Conservation (phyloP, 345 rosid species). For the Physaria fendleri region DNA sequence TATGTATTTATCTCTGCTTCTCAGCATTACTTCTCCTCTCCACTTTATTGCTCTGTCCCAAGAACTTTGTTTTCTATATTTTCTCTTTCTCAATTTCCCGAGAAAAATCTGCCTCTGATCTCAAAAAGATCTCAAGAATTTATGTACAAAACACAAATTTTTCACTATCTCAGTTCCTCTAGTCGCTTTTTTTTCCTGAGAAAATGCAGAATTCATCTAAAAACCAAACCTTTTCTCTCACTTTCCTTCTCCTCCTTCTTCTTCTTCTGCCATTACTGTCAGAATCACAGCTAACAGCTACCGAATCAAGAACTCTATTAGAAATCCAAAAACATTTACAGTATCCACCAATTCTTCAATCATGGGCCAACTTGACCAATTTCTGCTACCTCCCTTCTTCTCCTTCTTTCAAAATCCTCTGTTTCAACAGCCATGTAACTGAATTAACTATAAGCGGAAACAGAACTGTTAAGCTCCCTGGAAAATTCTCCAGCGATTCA, state of each 20-base stretch:
- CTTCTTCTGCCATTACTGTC: conserved; percentile 34
- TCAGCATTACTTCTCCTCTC: not conserved
- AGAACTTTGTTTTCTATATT: not conserved
- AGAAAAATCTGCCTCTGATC: conserved; percentile 19
- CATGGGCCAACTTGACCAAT: conserved; percentile 72
- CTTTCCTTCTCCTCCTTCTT: conserved; percentile 18
- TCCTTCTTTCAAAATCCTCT: conserved; percentile 52
- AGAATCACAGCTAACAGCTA: conserved; percentile 43
- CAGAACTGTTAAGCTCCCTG: conserved; percentile 45
- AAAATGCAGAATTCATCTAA: conserved; percentile 18
- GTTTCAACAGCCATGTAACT: conserved; percentile 47
- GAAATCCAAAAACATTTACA: conserved; percentile 68
- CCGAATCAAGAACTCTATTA: conserved; percentile 49
- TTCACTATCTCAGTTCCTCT: conserved; percentile 7
- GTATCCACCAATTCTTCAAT: conserved; percentile 55
- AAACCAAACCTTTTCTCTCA: conserved; percentile 13
- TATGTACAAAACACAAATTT: conserved; percentile 18
- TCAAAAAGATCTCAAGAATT: conserved; percentile 7
- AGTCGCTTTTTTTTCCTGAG: not conserved
- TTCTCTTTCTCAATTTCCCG: conserved; percentile 5
- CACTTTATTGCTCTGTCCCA: conserved; percentile 13
- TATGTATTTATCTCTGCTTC: conserved; percentile 18
- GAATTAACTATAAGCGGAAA: conserved; percentile 66
- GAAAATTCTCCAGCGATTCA: conserved; percentile 56
- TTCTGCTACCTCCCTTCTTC: conserved; percentile 73